Evolutionary conservation across 768 basidiomycete species (phyloP), one percentile per base, ranked within the genome.

Genomic region (Tulasnella sp.): DNA sequence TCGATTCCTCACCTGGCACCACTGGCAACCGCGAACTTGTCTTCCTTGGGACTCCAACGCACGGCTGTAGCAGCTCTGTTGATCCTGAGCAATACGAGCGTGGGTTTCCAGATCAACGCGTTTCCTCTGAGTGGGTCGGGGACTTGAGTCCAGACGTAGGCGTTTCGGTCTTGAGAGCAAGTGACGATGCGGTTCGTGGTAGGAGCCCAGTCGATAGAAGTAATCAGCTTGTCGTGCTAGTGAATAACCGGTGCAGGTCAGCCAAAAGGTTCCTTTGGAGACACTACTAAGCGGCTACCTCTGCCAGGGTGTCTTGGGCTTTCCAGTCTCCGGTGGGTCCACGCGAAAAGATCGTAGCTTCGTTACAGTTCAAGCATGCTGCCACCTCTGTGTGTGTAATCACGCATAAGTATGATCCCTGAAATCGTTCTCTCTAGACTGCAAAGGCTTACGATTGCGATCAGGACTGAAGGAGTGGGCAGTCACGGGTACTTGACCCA

Each of bases 171-270:
- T 82, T 99, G 97, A n/a, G 96, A 97, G 80, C 95, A 94, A 15
- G 97, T 99, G 34, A 99, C 97, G 84, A 99, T 97, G 67, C 94
- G 92, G 84, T 99, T 98, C 68, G 97, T 95, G 79, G 89, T 89
- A 22, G 96, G 96, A 15, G 96, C 97, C 97, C 97, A 99, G 83
- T 98, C 96, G 83, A 99, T 97, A 75, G 95, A 96, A 2, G 97
- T 99, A 84, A 99, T 92, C 77, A 91, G 85, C 84, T 99, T 99
- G 86, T 99, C 97, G 85, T 99, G 97, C 96, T 99, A 67, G 17
- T n/a, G 34, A 31, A 39, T n/a, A 29, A n/a, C 17, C 25, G 42
- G 74, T 52, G 49, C 36, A 11, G 52, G 64, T 25, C 68, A 49
- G 75, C 29, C 11, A 19, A 0, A 37, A 11, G 9, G 36, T 7